Percentiles rank a stretch among this genome's conserved stretches.
Evolutionary conservation across 495 filamentous ascomycete species (phyloP).

Genomic region (Neurospora intermedia): DNA sequence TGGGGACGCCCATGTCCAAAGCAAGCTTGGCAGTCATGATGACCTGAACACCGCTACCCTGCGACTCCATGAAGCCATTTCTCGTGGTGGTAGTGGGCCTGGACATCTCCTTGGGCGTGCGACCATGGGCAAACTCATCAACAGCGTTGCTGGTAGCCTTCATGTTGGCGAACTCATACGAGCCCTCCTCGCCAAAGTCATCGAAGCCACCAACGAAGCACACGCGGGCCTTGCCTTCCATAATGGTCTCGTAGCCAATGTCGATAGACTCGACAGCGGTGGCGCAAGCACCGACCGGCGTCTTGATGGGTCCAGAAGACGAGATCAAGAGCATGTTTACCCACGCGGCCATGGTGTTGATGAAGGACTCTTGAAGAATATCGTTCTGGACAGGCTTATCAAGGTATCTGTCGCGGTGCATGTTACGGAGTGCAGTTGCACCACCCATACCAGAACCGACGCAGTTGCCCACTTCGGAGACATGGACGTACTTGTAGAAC

Average conservation of each 20-base stretch:
- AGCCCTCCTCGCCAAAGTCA: constrained; percentile 98
- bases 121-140: constrained; percentile 89
- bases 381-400: constrained; percentile 99
- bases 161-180: constrained; percentile 99
- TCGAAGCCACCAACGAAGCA: constrained; percentile 98
- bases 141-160: constrained; percentile 96
- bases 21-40: constrained; percentile 97
- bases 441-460: constrained; percentile 96
- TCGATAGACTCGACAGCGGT: constrained; percentile 96
- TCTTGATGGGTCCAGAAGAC: constrained; percentile 97
- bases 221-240: constrained; percentile 92
- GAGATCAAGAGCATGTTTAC: constrained; percentile 98
- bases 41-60: constrained; percentile 95
- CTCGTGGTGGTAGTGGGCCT: constrained; percentile 91
- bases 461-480: constrained; percentile 97
- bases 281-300: constrained; percentile 93
- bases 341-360: constrained; percentile 99
- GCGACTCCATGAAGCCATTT: constrained; percentile 99
- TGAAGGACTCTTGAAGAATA: constrained; percentile 98
- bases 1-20: constrained; percentile 96
- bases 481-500: constrained; percentile 98
- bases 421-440: constrained; percentile 79
- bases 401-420: constrained; percentile 96
- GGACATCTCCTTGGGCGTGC: constrained; percentile 96
- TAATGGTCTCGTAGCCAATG: constrained; percentile 94